phyloP scores from a whole-genome alignment of 2,329 filamentous ascomycete species.

The Sclerotinia minor region DNA sequence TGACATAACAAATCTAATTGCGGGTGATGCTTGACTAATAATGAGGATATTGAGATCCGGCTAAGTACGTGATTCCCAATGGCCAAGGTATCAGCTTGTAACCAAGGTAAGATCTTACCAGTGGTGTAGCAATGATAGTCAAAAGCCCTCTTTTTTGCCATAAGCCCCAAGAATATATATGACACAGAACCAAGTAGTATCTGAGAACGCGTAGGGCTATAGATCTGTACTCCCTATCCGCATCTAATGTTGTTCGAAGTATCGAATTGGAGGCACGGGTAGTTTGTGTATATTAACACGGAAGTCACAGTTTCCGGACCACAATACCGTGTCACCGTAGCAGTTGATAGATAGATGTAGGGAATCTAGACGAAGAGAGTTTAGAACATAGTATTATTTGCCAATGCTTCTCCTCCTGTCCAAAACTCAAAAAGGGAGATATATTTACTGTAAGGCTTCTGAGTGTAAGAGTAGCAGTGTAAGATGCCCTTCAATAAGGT shows the following conservation, averaged over 20 bases:
- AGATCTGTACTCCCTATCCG: neutral
- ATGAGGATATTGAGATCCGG: neutral
- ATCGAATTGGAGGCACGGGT: neutral
- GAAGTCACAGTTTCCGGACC: neutral
- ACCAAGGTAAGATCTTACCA: neutral
- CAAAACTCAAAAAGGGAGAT: neutral
- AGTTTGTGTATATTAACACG: conserved; percentile 12
- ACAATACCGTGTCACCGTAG: neutral
- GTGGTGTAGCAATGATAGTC: too few relatives aligned
- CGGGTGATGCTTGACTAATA: neutral
- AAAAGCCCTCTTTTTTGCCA: neutral
- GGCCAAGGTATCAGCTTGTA: neutral
- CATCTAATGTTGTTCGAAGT: neutral
- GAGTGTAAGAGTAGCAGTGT: neutral
- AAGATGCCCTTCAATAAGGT: neutral
- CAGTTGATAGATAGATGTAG: neutral
- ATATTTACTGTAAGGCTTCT: neutral
- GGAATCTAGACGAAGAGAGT: neutral
- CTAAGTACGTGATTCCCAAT: neutral
- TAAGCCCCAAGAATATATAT: neutral
- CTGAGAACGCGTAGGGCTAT: neutral
- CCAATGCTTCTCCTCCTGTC: neutral
- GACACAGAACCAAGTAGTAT: neutral
- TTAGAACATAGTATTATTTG: neutral
- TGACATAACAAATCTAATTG: neutral